Conservation (phyloP, 2,329 filamentous ascomycete genomes). For the Cladophialophora bantiana region DNA sequence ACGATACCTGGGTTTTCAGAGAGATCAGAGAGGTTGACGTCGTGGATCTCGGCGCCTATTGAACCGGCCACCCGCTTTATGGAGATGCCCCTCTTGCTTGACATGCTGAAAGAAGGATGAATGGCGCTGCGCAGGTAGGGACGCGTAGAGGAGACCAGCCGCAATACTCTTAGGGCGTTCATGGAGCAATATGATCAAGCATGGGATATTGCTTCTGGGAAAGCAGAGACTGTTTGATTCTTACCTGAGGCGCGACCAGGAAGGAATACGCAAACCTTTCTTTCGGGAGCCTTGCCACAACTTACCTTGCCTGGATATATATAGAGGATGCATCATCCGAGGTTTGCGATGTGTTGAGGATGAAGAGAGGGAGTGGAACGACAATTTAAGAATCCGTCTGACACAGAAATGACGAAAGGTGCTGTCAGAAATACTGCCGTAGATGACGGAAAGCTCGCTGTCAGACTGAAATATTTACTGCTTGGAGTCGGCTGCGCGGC, state of each 20-base stretch:
- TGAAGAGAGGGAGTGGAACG: background rate
- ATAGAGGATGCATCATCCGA: background rate
- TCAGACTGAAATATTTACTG: background rate
- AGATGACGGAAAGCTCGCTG: background rate
- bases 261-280: background rate
- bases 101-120: background rate
- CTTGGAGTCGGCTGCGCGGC: background rate
- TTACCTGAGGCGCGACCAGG: background rate
- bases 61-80: conserved; percentile 37
- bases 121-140: background rate
- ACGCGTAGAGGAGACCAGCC: background rate
- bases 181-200: background rate
- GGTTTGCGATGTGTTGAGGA: background rate
- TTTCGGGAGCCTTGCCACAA: background rate
- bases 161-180: background rate
- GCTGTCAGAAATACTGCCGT: background rate
- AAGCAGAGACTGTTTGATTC: background rate
- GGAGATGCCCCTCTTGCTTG: conserved; percentile 27
- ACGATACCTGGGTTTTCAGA: conserved; percentile 32
- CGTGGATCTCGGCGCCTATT: conserved; percentile 36
- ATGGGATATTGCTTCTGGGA: background rate
- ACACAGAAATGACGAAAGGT: background rate
- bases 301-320: background rate
- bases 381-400: background rate
- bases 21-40: conserved; percentile 34